Evolutionary conservation across 2,329 filamentous ascomycete species (phyloP).

Genomic region (Fusarium acutatum): DNA sequence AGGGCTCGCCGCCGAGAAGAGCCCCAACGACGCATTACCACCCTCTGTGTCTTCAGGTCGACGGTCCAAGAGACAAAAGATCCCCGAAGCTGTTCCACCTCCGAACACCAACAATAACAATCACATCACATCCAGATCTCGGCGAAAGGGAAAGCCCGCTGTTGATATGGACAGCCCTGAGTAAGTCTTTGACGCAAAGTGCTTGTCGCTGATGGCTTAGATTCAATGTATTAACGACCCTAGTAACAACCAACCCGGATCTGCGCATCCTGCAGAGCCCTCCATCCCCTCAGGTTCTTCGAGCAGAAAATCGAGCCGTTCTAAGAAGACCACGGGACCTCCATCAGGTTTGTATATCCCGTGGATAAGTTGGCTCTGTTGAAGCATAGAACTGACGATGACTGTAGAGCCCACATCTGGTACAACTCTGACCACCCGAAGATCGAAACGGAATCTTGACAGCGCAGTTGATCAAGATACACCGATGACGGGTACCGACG

Average conservation of each 20-base stretch:
- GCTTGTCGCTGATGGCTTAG: not conserved
- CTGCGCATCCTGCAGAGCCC: slow-evolving; percentile 68
- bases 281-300: slow-evolving; percentile 68
- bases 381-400: slow-evolving; percentile 16
- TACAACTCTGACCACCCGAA: slow-evolving; percentile 52
- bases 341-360: slow-evolving; percentile 48
- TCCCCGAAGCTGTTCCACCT: slow-evolving; percentile 57
- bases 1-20: slow-evolving; percentile 63
- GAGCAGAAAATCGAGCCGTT: slow-evolving; percentile 76
- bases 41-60: slow-evolving; percentile 55
- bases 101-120: slow-evolving; percentile 37
- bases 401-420: slow-evolving; percentile 46
- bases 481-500: slow-evolving; percentile 75
- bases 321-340: slow-evolving; percentile 69
- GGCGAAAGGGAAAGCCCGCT: slow-evolving; percentile 67
- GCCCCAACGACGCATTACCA: slow-evolving; percentile 47
- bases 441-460: slow-evolving; percentile 63
- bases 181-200: slow-evolving; percentile 54
- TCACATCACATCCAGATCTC: slow-evolving; percentile 53
- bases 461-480: slow-evolving; percentile 69
- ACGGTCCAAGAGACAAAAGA: slow-evolving; percentile 77
- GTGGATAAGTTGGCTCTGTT: not conserved
- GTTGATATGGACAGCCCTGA: slow-evolving; percentile 77
- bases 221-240: slow-evolving; percentile 12
- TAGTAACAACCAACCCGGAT: slow-evolving; percentile 52